Conservation (phyloP, 2,329 filamentous ascomycete genomes). For the Aspergillus hiratsukae region DNA sequence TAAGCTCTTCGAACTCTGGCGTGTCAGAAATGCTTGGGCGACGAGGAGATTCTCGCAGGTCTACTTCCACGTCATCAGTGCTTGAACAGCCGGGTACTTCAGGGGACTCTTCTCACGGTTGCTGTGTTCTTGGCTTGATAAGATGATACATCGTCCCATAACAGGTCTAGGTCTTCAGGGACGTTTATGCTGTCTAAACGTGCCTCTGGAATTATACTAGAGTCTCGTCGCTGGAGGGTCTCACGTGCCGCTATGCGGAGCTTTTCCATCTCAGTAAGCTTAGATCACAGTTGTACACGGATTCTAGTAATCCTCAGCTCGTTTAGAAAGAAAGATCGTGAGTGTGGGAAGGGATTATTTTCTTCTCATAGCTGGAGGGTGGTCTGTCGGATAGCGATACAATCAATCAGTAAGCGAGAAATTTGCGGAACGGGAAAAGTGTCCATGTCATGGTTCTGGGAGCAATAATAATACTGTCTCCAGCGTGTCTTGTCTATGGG, state of each 20-base stretch:
- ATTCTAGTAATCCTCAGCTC: not conserved
- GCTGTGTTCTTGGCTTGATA: conserved; percentile 14
- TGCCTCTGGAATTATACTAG: conserved; percentile 6
- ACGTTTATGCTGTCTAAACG: conserved; percentile 5
- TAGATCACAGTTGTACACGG: not conserved
- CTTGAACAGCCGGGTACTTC: not conserved
- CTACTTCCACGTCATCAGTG: conserved; percentile 15
- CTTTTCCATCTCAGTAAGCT: conserved; percentile 19
- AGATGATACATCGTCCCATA: conserved; percentile 30
- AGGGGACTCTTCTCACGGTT: conserved; percentile 16
- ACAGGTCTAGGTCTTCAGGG: conserved; percentile 13
- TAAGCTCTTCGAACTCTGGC: conserved; percentile 11
- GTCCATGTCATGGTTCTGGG: not conserved
- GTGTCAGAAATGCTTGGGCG: conserved; percentile 20
- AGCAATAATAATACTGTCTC: not conserved
- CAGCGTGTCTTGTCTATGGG: not conserved
- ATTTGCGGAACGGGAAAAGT: not conserved
- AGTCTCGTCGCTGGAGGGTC: conserved; percentile 13
- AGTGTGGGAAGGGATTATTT: not conserved
- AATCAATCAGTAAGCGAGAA: not conserved
- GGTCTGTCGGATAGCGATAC: not conserved
- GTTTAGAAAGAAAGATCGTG: not conserved
- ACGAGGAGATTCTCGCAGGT: conserved; percentile 29
- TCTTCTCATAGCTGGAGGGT: not conserved
- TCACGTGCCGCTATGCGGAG: conserved; percentile 25